phyloP scores from a whole-genome alignment of 2,329 filamentous ascomycete species.

The Aspergillus chevalieri region DNA sequence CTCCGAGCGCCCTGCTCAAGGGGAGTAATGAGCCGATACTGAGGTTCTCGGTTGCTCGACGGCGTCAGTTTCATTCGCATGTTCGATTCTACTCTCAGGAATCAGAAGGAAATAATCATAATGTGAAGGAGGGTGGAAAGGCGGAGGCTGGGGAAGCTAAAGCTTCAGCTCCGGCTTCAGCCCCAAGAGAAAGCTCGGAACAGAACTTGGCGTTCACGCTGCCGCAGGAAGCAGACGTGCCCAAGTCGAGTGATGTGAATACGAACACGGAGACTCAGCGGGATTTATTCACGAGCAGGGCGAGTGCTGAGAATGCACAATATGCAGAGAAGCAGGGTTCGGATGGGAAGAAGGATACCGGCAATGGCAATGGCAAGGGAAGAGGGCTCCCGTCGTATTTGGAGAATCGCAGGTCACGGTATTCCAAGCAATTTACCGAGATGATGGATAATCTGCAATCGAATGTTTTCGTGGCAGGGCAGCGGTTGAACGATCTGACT shows the following conservation, averaged over 20 bases:
- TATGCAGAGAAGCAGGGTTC: constrained; percentile 1
- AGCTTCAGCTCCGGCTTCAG: too few species aligned
- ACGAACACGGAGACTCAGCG: constrained; percentile 16
- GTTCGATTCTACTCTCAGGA: constrained; percentile 20
- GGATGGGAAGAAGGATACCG: constrained; percentile 7
- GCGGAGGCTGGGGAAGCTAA: too few species aligned
- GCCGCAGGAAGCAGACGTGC: neutral
- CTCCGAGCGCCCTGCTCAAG: constrained; percentile 11
- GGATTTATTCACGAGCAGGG: neutral
- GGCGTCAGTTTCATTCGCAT: constrained; percentile 36
- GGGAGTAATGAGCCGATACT: constrained; percentile 14
- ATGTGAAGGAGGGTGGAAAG: constrained; percentile 13
- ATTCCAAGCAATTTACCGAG: constrained; percentile 57
- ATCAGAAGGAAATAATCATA: constrained; percentile 10
- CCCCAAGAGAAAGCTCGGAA: neutral
- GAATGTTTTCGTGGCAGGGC: constrained; percentile 76
- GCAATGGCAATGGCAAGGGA: constrained; percentile 3
- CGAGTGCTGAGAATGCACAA: constrained; percentile 6
- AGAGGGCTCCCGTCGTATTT: constrained; percentile 30
- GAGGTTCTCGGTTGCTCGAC: constrained; percentile 36
- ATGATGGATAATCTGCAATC: constrained; percentile 87
- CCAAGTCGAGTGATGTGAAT: constrained; percentile 2
- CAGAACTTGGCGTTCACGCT: neutral
- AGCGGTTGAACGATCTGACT: constrained; percentile 87
- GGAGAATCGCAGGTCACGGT: constrained; percentile 47